Evolutionary conservation across 345 rosid species (phyloP).

Genomic region (Anacardium occidentale): DNA sequence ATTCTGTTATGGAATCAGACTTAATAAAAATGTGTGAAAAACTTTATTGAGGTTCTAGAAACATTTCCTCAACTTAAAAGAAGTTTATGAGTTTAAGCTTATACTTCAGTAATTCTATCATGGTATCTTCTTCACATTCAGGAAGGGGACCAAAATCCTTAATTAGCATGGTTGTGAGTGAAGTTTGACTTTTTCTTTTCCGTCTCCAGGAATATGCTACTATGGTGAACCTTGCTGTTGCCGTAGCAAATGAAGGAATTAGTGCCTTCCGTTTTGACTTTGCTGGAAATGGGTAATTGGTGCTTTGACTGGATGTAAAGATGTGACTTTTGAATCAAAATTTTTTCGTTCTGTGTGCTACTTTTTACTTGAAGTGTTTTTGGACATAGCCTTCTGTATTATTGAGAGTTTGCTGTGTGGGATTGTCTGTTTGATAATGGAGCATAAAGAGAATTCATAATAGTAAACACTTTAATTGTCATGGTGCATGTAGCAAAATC

Average conservation of each 20-base stretch:
- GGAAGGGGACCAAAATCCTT: neutral
- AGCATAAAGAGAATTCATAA: neutral
- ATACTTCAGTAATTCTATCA: too few species aligned
- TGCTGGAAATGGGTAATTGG: conserved; percentile 71
- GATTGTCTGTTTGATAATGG: neutral
- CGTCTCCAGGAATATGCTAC: conserved; percentile 42
- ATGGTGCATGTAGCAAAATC: neutral
- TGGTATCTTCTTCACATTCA: neutral
- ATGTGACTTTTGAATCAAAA: neutral
- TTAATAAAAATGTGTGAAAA: neutral
- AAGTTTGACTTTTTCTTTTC: neutral
- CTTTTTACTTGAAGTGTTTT: neutral
- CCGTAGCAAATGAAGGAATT: conserved; percentile 66
- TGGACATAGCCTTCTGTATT: neutral
- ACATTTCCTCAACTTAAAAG: too few species aligned
- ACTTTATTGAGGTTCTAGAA: neutral
- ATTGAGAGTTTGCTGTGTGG: neutral
- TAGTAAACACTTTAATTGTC: neutral
- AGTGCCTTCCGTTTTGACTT: conserved; percentile 75
- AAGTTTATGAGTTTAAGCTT: too few species aligned
- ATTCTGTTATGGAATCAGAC: neutral
- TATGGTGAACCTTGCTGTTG: conserved; percentile 65
- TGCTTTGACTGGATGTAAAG: neutral
- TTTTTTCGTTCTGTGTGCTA: neutral
- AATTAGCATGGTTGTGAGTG: neutral